A percentile compares a stretch with the other conserved stretches of the same genome.
Evolutionary conservation across 1,284 basidiomycete genomes (phyloP).

Genomic region (Calocybe gambosa): DNA sequence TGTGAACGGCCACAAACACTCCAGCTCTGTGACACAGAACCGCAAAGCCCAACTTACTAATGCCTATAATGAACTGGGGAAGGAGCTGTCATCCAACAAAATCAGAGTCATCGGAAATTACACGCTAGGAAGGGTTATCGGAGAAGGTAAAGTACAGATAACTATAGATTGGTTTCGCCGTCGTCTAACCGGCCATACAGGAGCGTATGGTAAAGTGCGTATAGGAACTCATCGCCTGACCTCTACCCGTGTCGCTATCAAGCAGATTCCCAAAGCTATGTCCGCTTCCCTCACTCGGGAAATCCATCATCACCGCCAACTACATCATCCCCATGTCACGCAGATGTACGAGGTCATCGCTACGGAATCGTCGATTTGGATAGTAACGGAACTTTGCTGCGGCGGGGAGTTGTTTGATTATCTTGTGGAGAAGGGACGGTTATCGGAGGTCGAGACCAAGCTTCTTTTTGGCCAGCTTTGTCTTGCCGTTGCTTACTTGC

Average conservation of each 20-base stretch:
- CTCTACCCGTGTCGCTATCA: constrained; percentile 87
- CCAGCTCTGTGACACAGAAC: constrained; percentile 66
- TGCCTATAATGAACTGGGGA: constrained; percentile 96
- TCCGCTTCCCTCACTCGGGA: constrained; percentile 90
- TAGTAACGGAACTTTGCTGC: constrained; percentile 93
- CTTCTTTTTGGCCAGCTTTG: constrained; percentile 92
- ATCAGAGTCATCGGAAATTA: constrained; percentile 93
- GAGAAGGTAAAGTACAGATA: constrained; percentile 70
- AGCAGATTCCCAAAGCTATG: constrained; percentile 94
- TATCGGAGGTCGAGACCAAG: constrained; percentile 79
- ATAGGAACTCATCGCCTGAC: constrained; percentile 90
- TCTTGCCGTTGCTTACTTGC: constrained; percentile 90
- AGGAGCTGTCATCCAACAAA: constrained; percentile 85
- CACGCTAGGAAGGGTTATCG: constrained; percentile 91
- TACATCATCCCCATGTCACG: constrained; percentile 93
- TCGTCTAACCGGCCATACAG: constrained; percentile 33
- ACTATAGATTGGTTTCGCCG: constrained; percentile 2
- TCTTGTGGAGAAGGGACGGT: constrained; percentile 87
- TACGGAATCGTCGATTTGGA: constrained; percentile 93
- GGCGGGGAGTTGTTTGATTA: constrained; percentile 98
- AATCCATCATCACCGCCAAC: constrained; percentile 95
- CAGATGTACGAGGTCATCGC: constrained; percentile 98
- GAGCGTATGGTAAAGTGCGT: constrained; percentile 90
- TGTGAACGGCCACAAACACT: constrained; percentile 53
- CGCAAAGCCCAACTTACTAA: constrained; percentile 83